These are phyloP conservation scores for Aspergillus funiculosus DNA, from an alignment of 495 filamentous ascomycete species.

Conservation along the genomic window DNA sequence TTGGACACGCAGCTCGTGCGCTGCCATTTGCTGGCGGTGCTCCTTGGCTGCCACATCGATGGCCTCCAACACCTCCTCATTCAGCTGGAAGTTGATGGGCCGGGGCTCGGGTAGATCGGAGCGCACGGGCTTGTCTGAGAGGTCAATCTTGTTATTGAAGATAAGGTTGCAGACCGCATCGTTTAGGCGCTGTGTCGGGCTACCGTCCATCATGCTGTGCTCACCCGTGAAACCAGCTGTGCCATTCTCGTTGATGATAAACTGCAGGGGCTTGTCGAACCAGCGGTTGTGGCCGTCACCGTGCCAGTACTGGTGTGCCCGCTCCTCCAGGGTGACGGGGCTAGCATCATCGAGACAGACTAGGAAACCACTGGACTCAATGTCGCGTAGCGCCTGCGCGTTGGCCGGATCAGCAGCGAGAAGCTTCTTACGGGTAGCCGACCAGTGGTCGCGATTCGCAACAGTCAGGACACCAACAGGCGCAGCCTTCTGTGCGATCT, in stretches of 20 bases:
- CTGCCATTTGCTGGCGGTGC: constrained; percentile 70
- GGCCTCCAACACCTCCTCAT: constrained; percentile 60
- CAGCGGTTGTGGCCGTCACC: constrained; percentile 93
- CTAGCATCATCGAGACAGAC: constrained; percentile 91
- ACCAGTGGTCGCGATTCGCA: constrained; percentile 91
- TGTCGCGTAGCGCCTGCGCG: constrained; percentile 64
- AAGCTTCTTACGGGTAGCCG: constrained; percentile 72
- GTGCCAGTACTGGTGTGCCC: constrained; percentile 95
- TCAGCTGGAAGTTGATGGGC: constrained; percentile 70
- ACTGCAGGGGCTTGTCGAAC: constrained; percentile 98
- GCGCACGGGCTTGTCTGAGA: constrained; percentile 66
- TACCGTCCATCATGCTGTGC: constrained; percentile 99
- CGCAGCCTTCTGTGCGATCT: constrained; percentile 61
- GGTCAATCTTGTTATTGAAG: constrained; percentile 85
- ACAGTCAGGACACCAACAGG: constrained; percentile 82
- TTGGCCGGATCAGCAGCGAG: constrained; percentile 71
- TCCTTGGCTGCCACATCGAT: constrained; percentile 70
- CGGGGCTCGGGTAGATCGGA: constrained; percentile 79
- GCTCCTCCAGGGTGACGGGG: constrained; percentile 92
- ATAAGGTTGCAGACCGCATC: constrained; percentile 88
- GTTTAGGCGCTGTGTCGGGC: constrained; percentile 91
- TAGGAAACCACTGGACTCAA: constrained; percentile 88
- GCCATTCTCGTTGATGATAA: constrained; percentile 97
- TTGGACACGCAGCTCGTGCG: constrained; percentile 90
- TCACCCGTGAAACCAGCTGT: constrained; percentile 97